phyloP scores from a whole-genome alignment of 345 rosid species.

The Populus deltoides region DNA sequence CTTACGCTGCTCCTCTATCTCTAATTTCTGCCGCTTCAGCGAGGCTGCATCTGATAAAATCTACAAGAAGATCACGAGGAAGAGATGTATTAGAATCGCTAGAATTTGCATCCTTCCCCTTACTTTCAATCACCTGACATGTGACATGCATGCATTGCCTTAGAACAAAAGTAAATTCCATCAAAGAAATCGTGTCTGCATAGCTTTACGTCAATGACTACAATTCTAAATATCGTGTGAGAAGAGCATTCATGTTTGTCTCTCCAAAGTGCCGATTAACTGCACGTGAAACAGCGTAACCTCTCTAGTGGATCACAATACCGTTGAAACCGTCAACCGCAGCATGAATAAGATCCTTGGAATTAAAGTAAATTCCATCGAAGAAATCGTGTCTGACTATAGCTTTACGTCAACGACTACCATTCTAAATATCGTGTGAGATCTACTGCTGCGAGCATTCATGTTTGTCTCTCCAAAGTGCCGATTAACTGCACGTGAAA shows the following conservation, averaged over 20 bases:
- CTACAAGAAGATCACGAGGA: slow-evolving; percentile 31
- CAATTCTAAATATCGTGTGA: slow-evolving; percentile 97
- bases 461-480: slow-evolving; percentile 97
- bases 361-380: background rate
- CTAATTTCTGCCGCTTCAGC: slow-evolving; percentile 82
- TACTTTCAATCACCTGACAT: slow-evolving; percentile 86
- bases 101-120: slow-evolving; percentile 46
- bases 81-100: slow-evolving; percentile 7
- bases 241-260: slow-evolving; percentile 96
- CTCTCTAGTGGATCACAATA: slow-evolving; percentile 11
- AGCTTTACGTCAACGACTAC: slow-evolving; percentile 32
- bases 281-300: slow-evolving; percentile 7
- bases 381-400: background rate
- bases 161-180: background rate
- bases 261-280: slow-evolving; percentile 92
- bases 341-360: slow-evolving; percentile 51
- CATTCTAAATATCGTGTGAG: slow-evolving; percentile 97
- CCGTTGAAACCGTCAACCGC: slow-evolving; percentile 89
- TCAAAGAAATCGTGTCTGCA: background rate
- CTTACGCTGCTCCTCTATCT: slow-evolving; percentile 80
- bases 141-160: background rate
- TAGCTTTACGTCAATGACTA: slow-evolving; percentile 20
- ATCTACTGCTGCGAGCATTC: slow-evolving; percentile 93
- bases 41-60: slow-evolving; percentile 95
- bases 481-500: slow-evolving; percentile 52